phyloP scores from a whole-genome alignment of 2,329 filamentous ascomycete species.

The Diaporthe batatas region DNA sequence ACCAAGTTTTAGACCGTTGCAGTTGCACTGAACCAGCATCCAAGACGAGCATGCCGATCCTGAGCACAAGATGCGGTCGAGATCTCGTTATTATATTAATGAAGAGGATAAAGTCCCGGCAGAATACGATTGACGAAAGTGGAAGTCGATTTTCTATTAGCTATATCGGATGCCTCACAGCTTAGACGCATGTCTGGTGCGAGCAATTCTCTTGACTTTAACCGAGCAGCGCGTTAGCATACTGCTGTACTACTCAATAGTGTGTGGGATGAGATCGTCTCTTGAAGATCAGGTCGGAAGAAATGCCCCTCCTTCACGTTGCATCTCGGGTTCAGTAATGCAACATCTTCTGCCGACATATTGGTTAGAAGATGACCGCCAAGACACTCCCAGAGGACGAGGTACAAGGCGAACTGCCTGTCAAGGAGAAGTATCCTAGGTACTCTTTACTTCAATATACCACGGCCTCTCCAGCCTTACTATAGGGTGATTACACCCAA shows the following conservation, averaged over 20 bases:
- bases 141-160: neutral
- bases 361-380: neutral
- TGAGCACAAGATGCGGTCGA: neutral
- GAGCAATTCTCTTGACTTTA: neutral
- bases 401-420: neutral
- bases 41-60: conserved; percentile 1
- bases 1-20: neutral
- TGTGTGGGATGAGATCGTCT: neutral
- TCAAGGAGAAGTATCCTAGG: neutral
- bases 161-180: neutral
- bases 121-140: neutral
- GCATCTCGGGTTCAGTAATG: neutral
- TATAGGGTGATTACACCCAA: too few relatives aligned
- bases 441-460: too few relatives aligned
- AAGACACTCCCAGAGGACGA: neutral
- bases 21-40: neutral
- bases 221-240: neutral
- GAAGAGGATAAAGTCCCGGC: conserved; percentile 28
- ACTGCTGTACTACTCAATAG: neutral
- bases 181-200: conserved; percentile 3
- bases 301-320: neutral
- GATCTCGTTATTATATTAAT: conserved; percentile 12
- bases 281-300: neutral
- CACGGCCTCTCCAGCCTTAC: too few relatives aligned
- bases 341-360: neutral